phyloP scores from a whole-genome alignment of 495 filamentous ascomycete genomes.

The Neurospora sp. region DNA sequence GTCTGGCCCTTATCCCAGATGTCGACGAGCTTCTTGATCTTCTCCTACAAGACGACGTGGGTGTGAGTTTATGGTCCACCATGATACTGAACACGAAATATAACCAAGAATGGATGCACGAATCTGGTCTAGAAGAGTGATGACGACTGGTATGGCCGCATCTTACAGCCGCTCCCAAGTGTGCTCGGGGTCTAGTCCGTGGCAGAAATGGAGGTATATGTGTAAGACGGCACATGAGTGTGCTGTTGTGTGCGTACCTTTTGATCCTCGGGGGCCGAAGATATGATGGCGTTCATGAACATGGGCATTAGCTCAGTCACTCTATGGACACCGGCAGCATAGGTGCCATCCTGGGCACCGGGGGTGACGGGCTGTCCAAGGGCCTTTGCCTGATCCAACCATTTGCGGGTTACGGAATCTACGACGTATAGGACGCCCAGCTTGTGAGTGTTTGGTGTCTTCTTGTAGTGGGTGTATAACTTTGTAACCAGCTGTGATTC shows the following conservation, averaged over 20 bases:
- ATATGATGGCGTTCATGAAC: slow-evolving; percentile 92
- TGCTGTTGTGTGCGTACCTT: slow-evolving; percentile 66
- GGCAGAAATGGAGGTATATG: not conserved
- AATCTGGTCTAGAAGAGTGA: not conserved
- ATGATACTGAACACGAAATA: not conserved
- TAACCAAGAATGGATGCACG: not conserved
- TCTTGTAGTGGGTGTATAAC: slow-evolving; percentile 95
- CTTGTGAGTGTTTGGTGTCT: slow-evolving; percentile 89
- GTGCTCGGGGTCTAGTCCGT: not conserved
- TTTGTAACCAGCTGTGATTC: slow-evolving; percentile 94
- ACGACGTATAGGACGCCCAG: slow-evolving; percentile 98
- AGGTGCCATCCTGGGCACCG: slow-evolving; percentile 77
- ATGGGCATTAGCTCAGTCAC: slow-evolving; percentile 88
- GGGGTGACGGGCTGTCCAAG: slow-evolving; percentile 69
- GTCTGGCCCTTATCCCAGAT: slow-evolving; percentile 96
- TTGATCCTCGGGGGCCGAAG: slow-evolving; percentile 84
- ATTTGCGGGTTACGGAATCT: slow-evolving; percentile 98
- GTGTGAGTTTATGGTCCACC: slow-evolving; percentile 30
- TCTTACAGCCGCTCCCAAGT: not conserved
- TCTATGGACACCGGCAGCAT: slow-evolving; percentile 89
- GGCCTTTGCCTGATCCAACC: slow-evolving; percentile 89
- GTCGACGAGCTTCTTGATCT: slow-evolving; percentile 89
- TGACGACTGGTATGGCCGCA: not conserved
- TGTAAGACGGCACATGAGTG: slow-evolving; percentile 6
- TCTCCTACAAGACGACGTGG: slow-evolving; percentile 58